A percentile compares a stretch with the other conserved stretches of the same genome.
Evolutionary conservation across 352 stramenopile genomes (phyloP).

Genomic region (Phytophthora boehmeriae): DNA sequence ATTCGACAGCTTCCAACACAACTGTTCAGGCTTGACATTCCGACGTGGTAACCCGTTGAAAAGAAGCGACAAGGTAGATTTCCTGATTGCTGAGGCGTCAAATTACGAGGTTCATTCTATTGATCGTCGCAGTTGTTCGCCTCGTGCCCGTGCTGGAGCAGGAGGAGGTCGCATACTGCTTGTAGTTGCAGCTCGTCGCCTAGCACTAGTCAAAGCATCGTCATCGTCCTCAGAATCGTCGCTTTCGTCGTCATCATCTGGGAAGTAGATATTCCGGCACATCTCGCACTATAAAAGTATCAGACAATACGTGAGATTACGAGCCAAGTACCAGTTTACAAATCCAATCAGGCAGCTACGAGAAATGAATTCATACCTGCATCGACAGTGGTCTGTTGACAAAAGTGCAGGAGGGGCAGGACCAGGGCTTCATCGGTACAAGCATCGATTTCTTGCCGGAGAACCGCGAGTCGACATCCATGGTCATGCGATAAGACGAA

Average conservation of each 20-base stretch:
- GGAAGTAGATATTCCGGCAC: constrained; percentile 51
- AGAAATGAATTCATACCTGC: constrained; percentile 49
- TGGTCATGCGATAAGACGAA: constrained; percentile 53
- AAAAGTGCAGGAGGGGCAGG: constrained; percentile 69
- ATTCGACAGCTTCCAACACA: background rate
- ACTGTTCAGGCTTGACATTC: constrained; percentile 8
- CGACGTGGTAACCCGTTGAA: constrained; percentile 5
- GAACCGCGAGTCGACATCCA: constrained; percentile 61
- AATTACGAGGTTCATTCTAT: constrained; percentile 14
- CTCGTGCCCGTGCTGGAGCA: constrained; percentile 11
- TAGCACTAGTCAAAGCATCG: constrained; percentile 14
- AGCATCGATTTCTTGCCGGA: constrained; percentile 46
- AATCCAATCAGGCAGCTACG: background rate
- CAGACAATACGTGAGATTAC: too few relatives aligned
- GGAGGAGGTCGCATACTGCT: constrained; percentile 9
- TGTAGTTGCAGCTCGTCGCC: constrained; percentile 32
- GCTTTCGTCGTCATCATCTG: constrained; percentile 26
- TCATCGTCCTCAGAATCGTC: constrained; percentile 30
- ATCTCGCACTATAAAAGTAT: constrained; percentile 44
- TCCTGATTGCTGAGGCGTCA: constrained; percentile 16
- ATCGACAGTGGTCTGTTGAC: constrained; percentile 60
- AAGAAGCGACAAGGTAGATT: constrained; percentile 12
- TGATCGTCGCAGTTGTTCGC: constrained; percentile 19
- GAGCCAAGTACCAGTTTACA: background rate
- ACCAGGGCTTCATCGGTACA: constrained; percentile 56